phyloP scores from a whole-genome alignment of 768 basidiomycete species.

The Amanita pseudoporphyria region DNA sequence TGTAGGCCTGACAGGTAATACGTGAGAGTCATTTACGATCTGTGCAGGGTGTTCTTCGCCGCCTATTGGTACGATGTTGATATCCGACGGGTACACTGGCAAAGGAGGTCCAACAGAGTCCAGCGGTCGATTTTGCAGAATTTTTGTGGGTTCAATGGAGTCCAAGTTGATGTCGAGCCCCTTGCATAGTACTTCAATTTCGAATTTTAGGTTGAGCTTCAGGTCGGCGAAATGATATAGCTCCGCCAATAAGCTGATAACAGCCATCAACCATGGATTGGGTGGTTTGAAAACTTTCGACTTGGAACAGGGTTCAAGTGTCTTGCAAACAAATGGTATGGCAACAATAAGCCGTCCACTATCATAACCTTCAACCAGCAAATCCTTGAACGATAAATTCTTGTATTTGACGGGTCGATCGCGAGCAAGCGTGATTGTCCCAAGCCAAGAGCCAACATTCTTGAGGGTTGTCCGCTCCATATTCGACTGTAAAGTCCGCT shows the following conservation, averaged over 20 bases:
- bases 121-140: conserved; percentile 70
- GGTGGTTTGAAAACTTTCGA: conserved; percentile 93
- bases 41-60: conserved; percentile 43
- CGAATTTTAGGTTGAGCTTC: conserved; percentile 95
- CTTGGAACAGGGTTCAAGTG: conserved; percentile 80
- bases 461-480: conserved; percentile 84
- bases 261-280: conserved; percentile 98
- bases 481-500: conserved; percentile 77
- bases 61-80: conserved; percentile 70
- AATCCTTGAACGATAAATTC: conserved; percentile 93
- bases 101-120: conserved; percentile 49
- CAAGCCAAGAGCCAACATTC: conserved; percentile 94
- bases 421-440: conserved; percentile 85
- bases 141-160: conserved; percentile 70
- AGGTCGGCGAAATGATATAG: conserved; percentile 97
- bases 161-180: conserved; percentile 82
- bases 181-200: conserved; percentile 96
- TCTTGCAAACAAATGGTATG: conserved; percentile 97
- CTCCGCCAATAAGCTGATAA: conserved; percentile 84
- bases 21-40: conserved; percentile 43
- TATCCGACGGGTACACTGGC: conserved; percentile 73
- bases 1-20: conserved; percentile 50
- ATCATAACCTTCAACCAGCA: conserved; percentile 95
- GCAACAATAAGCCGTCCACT: conserved; percentile 85
- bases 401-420: conserved; percentile 89